These are phyloP conservation scores for Meyerozyma elateridarum DNA, from an alignment of 1,139 yeast species.

Conservation along the genomic window DNA sequence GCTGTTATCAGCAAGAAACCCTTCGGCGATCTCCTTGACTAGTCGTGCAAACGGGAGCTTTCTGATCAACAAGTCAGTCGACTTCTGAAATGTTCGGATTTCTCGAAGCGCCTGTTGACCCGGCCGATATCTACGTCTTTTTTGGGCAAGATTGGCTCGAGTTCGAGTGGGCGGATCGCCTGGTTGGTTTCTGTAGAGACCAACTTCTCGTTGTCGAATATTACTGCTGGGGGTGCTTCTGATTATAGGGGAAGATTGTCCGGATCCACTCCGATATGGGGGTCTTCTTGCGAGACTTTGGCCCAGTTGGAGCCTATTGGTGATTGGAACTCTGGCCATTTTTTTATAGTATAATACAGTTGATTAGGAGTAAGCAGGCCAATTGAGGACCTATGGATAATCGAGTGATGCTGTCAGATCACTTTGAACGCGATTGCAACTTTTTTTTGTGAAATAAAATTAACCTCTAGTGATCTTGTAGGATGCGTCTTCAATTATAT, in stretches of 20 bases:
- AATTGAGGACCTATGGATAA: too few relatives aligned
- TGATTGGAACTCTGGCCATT: slow-evolving; percentile 4
- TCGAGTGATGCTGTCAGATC: too few relatives aligned
- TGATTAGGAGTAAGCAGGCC: too few relatives aligned
- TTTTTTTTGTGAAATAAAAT: not conserved
- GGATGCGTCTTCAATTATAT: not conserved
- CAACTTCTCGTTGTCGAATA: slow-evolving; percentile 24
- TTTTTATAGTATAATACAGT: too few relatives aligned
- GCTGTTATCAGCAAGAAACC: slow-evolving; percentile 53
- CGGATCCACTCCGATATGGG: not conserved
- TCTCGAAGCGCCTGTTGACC: slow-evolving; percentile 76
- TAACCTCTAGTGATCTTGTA: not conserved
- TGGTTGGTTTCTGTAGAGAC: slow-evolving; percentile 43
- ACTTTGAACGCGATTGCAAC: too few relatives aligned
- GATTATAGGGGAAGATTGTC: not conserved
- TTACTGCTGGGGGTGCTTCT: not conserved
- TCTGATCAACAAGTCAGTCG: slow-evolving; percentile 71
- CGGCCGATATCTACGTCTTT: slow-evolving; percentile 56
- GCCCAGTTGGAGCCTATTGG: slow-evolving; percentile 1
- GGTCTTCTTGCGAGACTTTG: slow-evolving; percentile 3
- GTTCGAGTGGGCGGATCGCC: slow-evolving; percentile 21
- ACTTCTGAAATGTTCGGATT: slow-evolving; percentile 71
- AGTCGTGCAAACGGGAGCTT: slow-evolving; percentile 91
- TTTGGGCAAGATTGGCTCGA: slow-evolving; percentile 11
- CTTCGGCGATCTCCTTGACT: slow-evolving; percentile 75